These are phyloP conservation scores for Fraxinus pennsylvanica DNA, from an alignment of 257 asterid species.

Conservation along the genomic window DNA sequence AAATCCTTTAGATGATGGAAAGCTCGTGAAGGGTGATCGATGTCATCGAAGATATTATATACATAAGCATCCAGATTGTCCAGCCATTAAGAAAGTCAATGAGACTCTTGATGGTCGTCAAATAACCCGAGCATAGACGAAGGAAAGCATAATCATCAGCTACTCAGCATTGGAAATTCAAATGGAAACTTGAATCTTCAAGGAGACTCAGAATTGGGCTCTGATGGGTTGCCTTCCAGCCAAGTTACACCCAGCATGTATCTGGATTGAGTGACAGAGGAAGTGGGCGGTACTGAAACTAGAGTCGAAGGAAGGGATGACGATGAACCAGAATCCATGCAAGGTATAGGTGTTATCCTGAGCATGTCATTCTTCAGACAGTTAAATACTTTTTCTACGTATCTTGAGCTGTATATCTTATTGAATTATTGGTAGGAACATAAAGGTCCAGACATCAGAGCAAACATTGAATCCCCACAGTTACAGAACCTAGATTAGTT, in stretches of 20 bases:
- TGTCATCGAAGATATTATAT: conserved; percentile 56
- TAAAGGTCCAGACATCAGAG: conserved; percentile 22
- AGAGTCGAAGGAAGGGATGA: conserved; percentile 32
- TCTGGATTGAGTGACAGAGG: conserved; percentile 51
- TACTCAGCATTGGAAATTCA: conserved; percentile 25
- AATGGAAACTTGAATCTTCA: conserved; percentile 36
- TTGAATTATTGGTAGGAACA: conserved; percentile 26
- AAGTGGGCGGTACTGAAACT: conserved; percentile 38
- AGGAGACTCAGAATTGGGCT: conserved; percentile 34
- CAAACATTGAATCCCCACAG: conserved; percentile 36
- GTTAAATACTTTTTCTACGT: too few species aligned
- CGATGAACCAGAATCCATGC: conserved; percentile 37
- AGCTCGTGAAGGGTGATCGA: conserved; percentile 55
- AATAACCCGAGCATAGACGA: conserved; percentile 60
- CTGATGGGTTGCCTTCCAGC: conserved; percentile 36
- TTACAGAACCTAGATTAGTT: conserved; percentile 51
- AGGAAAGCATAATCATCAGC: conserved; percentile 40
- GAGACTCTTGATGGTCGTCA: conserved; percentile 55
- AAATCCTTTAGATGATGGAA: conserved; percentile 16
- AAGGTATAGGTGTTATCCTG: conserved; percentile 27
- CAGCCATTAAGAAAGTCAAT: conserved; percentile 52
- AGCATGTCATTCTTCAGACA: too few species aligned
- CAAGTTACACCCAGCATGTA: conserved; percentile 37
- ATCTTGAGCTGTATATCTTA: too few species aligned
- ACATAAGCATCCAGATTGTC: conserved; percentile 42